Base-by-base conservation (phyloP, 2,329 filamentous ascomycete genomes). In the Emmonsia crescens region DNA sequence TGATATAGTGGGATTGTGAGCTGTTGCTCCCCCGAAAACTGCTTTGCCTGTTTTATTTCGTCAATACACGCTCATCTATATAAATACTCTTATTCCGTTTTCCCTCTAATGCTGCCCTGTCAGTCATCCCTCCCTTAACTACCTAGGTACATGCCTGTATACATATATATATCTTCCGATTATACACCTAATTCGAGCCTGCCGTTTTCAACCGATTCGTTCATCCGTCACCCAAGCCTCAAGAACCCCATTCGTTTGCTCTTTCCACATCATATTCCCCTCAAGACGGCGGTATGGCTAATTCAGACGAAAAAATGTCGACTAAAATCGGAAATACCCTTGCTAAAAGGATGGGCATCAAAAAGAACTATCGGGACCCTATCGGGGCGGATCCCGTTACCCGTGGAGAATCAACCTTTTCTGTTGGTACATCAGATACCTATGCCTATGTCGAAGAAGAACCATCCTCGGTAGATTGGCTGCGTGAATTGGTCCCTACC, bases 381-480 rank as follows among this genome's bases (percentile, higher is more conserved):
- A 61, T 74, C 24, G 80, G 82, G 60, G 68, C 75, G 24, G 85
- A 90, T 58, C 82, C 85, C 54, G 80, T 91, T 59, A 88, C 87
- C 14, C 81, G 88, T 55, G 89, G 89, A 68, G 91, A 94, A 74
- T 95, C 91, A 0, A 81, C 89, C 62, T 85, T 91, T 69, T 94
- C 91, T 0, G 79, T 84, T 42, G 82, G 83, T 51, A 90, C 86
- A 1, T 83, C 85, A 49, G 88, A 93, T 67, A 87, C 83, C 56
- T 96, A 95, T 71, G 80, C 83, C 56, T 97, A 95, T 71, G 80
- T 94, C 61, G 93, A 99, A 71, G 81, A 88, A 24, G 88, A 90
- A 64, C 93, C 94, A 0, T 89, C 85, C 3, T 83, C 85, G 0
- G 69, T 75, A 6, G 91, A 96, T 70, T 96, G 86, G 84, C 65